Percentiles rank a stretch among this genome's conserved stretches.
Conservation (phyloP, 306 rosid species). For the Arachis stenosperma region DNA sequence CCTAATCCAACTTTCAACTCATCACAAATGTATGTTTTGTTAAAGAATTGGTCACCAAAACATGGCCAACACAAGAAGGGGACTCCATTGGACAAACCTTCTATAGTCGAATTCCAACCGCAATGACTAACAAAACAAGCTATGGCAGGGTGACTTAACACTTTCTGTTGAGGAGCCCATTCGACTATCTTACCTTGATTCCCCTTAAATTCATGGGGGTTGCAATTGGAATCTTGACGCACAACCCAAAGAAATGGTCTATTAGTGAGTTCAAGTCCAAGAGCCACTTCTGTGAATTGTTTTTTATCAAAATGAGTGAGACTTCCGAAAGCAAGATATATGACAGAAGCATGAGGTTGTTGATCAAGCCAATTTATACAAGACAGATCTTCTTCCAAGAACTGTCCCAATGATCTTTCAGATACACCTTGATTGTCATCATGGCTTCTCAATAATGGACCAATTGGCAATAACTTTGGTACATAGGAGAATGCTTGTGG, state of each 20-base stretch:
- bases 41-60: constrained; percentile 42
- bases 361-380: constrained; percentile 35
- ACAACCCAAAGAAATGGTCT: constrained; percentile 59
- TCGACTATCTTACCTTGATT: constrained; percentile 38
- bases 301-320: constrained; percentile 27
- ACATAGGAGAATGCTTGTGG: constrained; percentile 5
- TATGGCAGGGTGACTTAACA: constrained; percentile 44
- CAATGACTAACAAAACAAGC: constrained; percentile 59
- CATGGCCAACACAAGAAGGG: constrained; percentile 65
- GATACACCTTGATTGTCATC: not conserved
- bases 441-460: constrained; percentile 38
- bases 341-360: constrained; percentile 38
- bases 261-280: constrained; percentile 40
- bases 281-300: constrained; percentile 41
- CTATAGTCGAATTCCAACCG: constrained; percentile 58
- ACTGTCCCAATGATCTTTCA: constrained; percentile 5
- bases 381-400: constrained; percentile 43
- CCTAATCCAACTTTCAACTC: constrained; percentile 54
- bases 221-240: constrained; percentile 4
- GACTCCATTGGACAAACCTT: constrained; percentile 51
- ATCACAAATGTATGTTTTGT: constrained; percentile 45
- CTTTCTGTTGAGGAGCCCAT: constrained; percentile 58
- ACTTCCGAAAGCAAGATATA: constrained; percentile 49
- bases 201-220: constrained; percentile 33
- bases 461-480: constrained; percentile 44